Evolutionary conservation across 192 early-diverging fungal species (phyloP).

Genomic region (Backusella luteola): DNA sequence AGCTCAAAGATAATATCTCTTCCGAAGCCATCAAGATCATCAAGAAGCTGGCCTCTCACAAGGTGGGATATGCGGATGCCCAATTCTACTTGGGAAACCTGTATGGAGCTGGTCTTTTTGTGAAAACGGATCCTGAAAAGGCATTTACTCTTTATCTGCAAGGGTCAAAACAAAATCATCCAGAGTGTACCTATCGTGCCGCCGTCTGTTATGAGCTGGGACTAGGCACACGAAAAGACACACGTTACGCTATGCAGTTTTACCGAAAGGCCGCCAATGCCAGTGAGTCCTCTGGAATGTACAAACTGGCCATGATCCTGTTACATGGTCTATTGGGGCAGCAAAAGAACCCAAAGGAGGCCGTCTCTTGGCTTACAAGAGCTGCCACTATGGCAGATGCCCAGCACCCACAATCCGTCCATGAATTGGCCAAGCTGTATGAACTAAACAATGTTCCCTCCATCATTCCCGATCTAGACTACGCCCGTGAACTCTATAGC

Average conservation of each 20-base stretch:
- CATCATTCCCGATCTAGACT: conserved; percentile 75
- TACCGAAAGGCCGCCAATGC: conserved; percentile 91
- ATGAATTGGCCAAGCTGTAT: conserved; percentile 88
- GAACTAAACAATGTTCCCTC: conserved; percentile 69
- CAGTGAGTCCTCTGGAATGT: conserved; percentile 94
- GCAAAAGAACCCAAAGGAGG: conserved; percentile 81
- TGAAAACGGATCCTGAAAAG: conserved; percentile 79
- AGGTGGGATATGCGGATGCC: conserved; percentile 80
- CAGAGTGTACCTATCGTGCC: conserved; percentile 88
- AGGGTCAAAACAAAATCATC: conserved; percentile 90
- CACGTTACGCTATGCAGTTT: conserved; percentile 79
- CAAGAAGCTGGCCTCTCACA: conserved; percentile 77
- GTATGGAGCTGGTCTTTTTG: conserved; percentile 82
- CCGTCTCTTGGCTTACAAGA: conserved; percentile 91
- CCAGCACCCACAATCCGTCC: conserved; percentile 88
- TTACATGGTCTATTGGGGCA: conserved; percentile 82
- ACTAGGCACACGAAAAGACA: conserved; percentile 87
- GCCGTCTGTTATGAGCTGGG: conserved; percentile 97
- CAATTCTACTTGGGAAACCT: conserved; percentile 90
- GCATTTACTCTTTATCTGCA: conserved; percentile 91
- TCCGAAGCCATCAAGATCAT: conserved; percentile 83
- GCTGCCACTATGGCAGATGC: conserved; percentile 89
- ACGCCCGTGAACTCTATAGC: conserved; percentile 91
- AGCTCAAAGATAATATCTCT: conserved; percentile 70
- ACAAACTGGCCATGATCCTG: conserved; percentile 93